phyloP scores from a whole-genome alignment of 371 early-diverging fungal species.

The Parasitella parasitica region DNA sequence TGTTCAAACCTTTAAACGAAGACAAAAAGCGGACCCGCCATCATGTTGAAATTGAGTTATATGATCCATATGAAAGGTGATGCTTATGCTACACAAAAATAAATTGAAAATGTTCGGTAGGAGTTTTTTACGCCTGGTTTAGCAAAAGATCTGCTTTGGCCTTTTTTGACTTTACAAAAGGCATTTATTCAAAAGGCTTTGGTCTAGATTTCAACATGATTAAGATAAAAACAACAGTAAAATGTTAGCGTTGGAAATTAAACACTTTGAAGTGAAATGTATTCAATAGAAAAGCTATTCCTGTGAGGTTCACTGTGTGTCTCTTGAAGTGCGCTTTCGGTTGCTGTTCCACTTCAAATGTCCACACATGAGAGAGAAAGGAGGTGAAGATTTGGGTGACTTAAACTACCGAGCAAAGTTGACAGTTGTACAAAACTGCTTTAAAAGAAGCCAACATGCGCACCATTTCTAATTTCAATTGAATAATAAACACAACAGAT shows the following conservation, averaged over 20 bases:
- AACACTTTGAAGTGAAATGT: no score
- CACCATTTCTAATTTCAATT: conserved; percentile 5
- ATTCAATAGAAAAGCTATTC: not conserved
- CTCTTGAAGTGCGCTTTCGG: not conserved
- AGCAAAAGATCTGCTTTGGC: conserved; percentile 6
- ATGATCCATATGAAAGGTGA: not conserved
- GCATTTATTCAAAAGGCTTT: not conserved
- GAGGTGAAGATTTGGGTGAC: not conserved
- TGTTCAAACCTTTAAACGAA: not conserved
- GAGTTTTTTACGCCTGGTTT: conserved; percentile 9
- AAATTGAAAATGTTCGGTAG: conserved; percentile 28
- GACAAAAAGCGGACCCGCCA: conserved; percentile 6
- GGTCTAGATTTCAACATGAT: conserved; percentile 1
- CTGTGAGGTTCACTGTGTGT: not conserved
- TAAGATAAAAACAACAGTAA: not conserved
- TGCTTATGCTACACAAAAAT: conserved; percentile 20
- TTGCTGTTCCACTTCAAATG: not conserved
- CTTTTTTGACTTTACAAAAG: not conserved
- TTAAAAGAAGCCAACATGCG: not conserved
- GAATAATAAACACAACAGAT: conserved; percentile 17
- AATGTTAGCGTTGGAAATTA: no score
- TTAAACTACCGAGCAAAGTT: not conserved
- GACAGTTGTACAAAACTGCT: conserved; percentile 6
- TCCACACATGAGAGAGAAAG: not conserved
- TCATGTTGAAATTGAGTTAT: not conserved